Evolutionary conservation across 108 stramenopile genomes (phyloP), one percentile per base, ranked within the genome.

Genomic region (Skeletonema menzelii): DNA sequence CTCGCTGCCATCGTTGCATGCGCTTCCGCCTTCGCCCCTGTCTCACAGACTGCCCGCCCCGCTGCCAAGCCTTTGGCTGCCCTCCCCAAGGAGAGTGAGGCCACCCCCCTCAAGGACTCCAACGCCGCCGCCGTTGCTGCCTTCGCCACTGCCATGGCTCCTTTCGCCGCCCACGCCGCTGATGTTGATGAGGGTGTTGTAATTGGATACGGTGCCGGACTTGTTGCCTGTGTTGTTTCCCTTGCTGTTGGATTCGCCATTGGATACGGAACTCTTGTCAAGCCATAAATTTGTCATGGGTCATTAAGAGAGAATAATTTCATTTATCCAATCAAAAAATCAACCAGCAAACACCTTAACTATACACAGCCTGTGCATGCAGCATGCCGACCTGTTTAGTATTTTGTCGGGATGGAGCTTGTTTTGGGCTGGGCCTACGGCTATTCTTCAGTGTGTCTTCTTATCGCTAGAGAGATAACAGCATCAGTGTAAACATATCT

Each of bases 201-300:
- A 12, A 88, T 93, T 65, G 92, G 92, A 84, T 90, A 89, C 73
- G 92, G 92, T 63, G 89, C 89, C 40, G 92, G 92, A 65, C 83
- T 93, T 56, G 92, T 93, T 56, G 92, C 92, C 11, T 93, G 92
- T 70, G 87, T 93, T 75, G 92, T 93, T 62, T 89, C 88, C 30
- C 78, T 93, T 28, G 92, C 92, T 53, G 92, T 93, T 80, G 92
- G 92, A 64, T 93, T 93, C 82, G 82, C 90, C 80, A 93, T 93
- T 73, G 92, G 92, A 82, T 93, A 93, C 75, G 92, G 92, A 84
- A 93, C 92, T 66, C 89, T 93, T 77, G 87, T 86, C 70, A 93
- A 93, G 89, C 92, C 84, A 80, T 93, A 90, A 90, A 84, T 74
- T 62, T 24, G 10, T 24, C 57, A 22, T 66, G 57, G 49, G 49